phyloP scores from a whole-genome alignment of 2,329 filamentous ascomycete species.

The Nakataea oryzae region DNA sequence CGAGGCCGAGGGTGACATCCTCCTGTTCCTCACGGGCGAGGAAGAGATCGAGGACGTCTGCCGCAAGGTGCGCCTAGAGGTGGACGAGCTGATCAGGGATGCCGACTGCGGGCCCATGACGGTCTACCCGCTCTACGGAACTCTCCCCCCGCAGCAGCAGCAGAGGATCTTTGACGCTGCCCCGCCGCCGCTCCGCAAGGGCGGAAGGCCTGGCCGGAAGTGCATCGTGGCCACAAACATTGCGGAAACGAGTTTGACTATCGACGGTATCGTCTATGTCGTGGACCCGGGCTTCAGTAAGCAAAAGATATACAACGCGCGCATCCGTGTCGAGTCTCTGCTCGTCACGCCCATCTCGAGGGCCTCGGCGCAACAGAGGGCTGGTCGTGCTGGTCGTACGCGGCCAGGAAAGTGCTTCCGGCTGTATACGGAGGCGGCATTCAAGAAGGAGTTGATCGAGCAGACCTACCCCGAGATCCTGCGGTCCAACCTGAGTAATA shows the following conservation, averaged over 20 bases:
- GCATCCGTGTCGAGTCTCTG: slow-evolving; percentile 90
- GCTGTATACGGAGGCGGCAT: slow-evolving; percentile 87
- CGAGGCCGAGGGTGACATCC: slow-evolving; percentile 83
- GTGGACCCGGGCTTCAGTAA: slow-evolving; percentile 99
- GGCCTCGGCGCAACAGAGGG: slow-evolving; percentile 91
- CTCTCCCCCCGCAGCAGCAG: slow-evolving; percentile 83
- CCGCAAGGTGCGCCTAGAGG: slow-evolving; percentile 81
- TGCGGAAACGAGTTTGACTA: slow-evolving; percentile 93
- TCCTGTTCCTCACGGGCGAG: slow-evolving; percentile 93
- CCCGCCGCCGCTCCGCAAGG: slow-evolving; percentile 59
- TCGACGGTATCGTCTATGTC: slow-evolving; percentile 97
- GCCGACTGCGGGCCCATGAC: slow-evolving; percentile 82
- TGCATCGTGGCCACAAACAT: slow-evolving; percentile 95
- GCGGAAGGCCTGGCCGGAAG: slow-evolving; percentile 83
- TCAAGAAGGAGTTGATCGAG: slow-evolving; percentile 96
- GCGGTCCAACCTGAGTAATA: slow-evolving; percentile 87
- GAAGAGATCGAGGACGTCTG: slow-evolving; percentile 97
- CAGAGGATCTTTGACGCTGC: slow-evolving; percentile 92
- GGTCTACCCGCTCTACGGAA: slow-evolving; percentile 90
- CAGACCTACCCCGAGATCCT: slow-evolving; percentile 96
- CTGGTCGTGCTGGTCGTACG: slow-evolving; percentile 98
- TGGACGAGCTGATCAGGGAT: slow-evolving; percentile 84
- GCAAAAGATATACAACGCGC: slow-evolving; percentile 97
- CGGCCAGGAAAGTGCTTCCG: slow-evolving; percentile 97
- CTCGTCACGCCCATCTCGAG: slow-evolving; percentile 98